Percentiles rank a stretch among this genome's conserved stretches.
Conservation (phyloP, 169 alveolate species). For the Plasmodium gonderi region DNA sequence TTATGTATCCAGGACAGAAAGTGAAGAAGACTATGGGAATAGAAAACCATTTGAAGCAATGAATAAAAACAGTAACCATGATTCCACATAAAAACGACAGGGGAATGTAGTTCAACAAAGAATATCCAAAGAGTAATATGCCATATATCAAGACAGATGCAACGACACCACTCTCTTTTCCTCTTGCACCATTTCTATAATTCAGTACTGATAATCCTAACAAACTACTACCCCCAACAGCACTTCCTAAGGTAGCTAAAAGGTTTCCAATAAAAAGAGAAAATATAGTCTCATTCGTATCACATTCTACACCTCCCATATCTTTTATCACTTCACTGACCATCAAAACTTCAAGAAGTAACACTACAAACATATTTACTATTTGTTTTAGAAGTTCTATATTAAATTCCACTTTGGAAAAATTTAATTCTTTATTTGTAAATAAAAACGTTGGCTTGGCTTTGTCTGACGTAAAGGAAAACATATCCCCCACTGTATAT, state of each 20-base stretch:
- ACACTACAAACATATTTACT: slow-evolving; percentile 76
- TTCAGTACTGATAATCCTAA: slow-evolving; percentile 87
- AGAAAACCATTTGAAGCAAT: slow-evolving; percentile 89
- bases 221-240: slow-evolving; percentile 88
- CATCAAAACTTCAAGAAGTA: slow-evolving; percentile 83
- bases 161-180: slow-evolving; percentile 85
- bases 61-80: slow-evolving; percentile 85
- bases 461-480: slow-evolving; percentile 78
- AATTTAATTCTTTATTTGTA: slow-evolving; percentile 53
- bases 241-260: slow-evolving; percentile 82
- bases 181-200: slow-evolving; percentile 84
- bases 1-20: slow-evolving; percentile 82
- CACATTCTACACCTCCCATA: slow-evolving; percentile 81
- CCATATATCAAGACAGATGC: slow-evolving; percentile 80
- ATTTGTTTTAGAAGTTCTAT: slow-evolving; percentile 75
- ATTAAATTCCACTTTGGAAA: slow-evolving; percentile 74
- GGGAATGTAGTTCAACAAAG: slow-evolving; percentile 85
- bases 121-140: slow-evolving; percentile 83
- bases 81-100: slow-evolving; percentile 86
- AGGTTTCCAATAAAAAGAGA: slow-evolving; percentile 84
- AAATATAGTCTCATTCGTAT: slow-evolving; percentile 84
- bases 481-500: slow-evolving; percentile 83
- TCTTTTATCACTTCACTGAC: slow-evolving; percentile 85
- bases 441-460: slow-evolving; percentile 78
- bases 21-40: slow-evolving; percentile 85